Base-by-base conservation (phyloP, 768 basidiomycete species). In the Trametes elegans region DNA sequence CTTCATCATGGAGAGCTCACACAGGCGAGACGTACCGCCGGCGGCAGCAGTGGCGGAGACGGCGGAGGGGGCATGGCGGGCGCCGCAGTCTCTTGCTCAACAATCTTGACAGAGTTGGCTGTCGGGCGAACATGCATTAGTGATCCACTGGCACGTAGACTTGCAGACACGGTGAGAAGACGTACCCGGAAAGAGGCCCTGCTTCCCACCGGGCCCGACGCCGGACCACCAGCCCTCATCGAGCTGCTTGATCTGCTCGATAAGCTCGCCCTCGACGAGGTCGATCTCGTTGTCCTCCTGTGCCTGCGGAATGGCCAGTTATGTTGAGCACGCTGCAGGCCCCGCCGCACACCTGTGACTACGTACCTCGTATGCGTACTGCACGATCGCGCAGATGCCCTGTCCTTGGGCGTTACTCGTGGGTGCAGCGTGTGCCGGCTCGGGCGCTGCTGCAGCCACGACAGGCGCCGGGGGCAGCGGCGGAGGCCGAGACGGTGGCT, bases 151-250 rank as follows among this genome's bases (percentile, higher is more conserved):
- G 32, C 58, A 39, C 24, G 5, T 35, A 13, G 34, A 23, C 2
- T 14, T 24, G 9, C 13, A 27, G 5, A 27, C 26, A 4, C 14
- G 44, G 13, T 41, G 16, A 36, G 8, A 26, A 28, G 23, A 49
- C 79, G 21, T 61, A 91, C 89, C 80, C 55, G 93, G 94, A 83
- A 96, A 97, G 28, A 95, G 69, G 7, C 94, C 95, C 6, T 71
- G 75, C 74, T 88, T 86, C 3, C 92, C 93, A 19, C 76, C 79
- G 36, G 76, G 71, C 27, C 84, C 85, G 44, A 83, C 75, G 19
- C 92, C 95, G 54, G 76, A 80, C 95, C 94, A 97, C 95, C 95
- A 98, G 6, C 90, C 90, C 62, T 91, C 89, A 60, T 88, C 91
- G 16, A 91, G 70, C 70, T 90, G 84, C 70, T 93, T 89, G 42